These are phyloP conservation scores for Micractinium sp. DNA, from an alignment of 139 green algal genomes.

Conservation along the genomic window DNA sequence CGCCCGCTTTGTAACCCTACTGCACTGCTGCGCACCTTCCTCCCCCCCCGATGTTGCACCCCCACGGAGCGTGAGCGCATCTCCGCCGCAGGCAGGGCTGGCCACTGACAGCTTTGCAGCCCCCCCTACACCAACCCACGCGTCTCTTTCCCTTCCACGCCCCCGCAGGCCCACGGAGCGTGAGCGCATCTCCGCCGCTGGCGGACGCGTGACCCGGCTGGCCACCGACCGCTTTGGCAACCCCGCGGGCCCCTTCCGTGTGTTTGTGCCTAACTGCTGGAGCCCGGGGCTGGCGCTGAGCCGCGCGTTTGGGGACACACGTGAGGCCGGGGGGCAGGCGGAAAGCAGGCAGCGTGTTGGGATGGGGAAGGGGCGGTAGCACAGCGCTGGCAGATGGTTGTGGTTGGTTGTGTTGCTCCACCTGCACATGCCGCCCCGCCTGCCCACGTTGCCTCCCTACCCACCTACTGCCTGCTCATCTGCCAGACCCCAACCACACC, in stretches of 20 bases:
- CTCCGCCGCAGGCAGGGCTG: conserved; percentile 47
- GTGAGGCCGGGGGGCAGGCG: not conserved
- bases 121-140: not conserved
- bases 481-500: not conserved
- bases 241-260: conserved; percentile 50
- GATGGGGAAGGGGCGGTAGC: not conserved
- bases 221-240: conserved; percentile 41
- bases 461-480: not conserved
- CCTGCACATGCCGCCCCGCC: not conserved
- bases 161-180: conserved; percentile 33
- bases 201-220: conserved; percentile 58
- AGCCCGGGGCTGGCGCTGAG: conserved; percentile 63
- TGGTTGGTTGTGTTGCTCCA: too few species aligned
- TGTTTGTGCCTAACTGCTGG: conserved; percentile 58
- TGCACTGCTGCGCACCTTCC: not conserved
- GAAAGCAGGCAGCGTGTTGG: not conserved
- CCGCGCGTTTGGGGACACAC: conserved; percentile 63
- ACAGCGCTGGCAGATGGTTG: too few species aligned
- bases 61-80: conserved; percentile 52
- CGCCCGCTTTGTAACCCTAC: not conserved
- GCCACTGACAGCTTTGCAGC: too few species aligned
- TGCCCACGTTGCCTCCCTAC: not conserved
- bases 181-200: conserved; percentile 53
- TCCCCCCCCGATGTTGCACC: conserved; percentile 2
- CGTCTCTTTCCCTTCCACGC: not conserved